Base-by-base conservation (phyloP, 1,284 basidiomycete species). In the Stereum hirsutum region DNA sequence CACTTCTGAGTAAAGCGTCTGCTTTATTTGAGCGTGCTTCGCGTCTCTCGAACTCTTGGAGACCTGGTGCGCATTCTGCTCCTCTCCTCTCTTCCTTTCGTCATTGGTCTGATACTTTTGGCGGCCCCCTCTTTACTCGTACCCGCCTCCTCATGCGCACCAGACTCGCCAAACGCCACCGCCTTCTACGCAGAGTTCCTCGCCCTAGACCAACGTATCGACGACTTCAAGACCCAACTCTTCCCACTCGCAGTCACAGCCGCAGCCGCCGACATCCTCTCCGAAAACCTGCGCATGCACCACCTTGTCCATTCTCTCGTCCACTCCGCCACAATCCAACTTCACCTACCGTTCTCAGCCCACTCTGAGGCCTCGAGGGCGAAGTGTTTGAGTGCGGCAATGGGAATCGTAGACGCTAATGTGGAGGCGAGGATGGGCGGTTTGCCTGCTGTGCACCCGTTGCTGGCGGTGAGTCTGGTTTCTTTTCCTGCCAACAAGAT, bases 121-220 rank as follows among this genome's bases (percentile, higher is more conserved):
- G n/a, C n/a, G n/a, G n/a, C 15, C 6, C 10, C 7, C 24, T 15
- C 34, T 14, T 20, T 10, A 30, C 21, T n/a, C 15, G 37, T 15
- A 15, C 11, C 38, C 32, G n/a, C 14, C 19, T 32, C 20, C 32
- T 40, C 21, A 4, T 24, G n/a, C n/a, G n/a, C 15, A 15, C 24
- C 46, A 59, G 57, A 53, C 34, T 46, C 55, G 3, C 39, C 46
- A 21, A 45, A 53, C 14, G 35, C 45, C 14, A 43, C 51, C 20
- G 39, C 51, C 11, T 52, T 51, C 40, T 49, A 50, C 39, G 31
- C 41, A 7, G 57, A 58, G 4, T 62, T 70, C n/a, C 48, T 52
- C 17, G 48, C 47, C 15, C 41, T 65, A 38, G 68, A 70, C 43
- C 43, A 51, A 21, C 55, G 60, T 7, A 56, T 69, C 14, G 56